Evolutionary conservation across 306 rosid genomes (phyloP).

Genomic region (Pueraria montana): DNA sequence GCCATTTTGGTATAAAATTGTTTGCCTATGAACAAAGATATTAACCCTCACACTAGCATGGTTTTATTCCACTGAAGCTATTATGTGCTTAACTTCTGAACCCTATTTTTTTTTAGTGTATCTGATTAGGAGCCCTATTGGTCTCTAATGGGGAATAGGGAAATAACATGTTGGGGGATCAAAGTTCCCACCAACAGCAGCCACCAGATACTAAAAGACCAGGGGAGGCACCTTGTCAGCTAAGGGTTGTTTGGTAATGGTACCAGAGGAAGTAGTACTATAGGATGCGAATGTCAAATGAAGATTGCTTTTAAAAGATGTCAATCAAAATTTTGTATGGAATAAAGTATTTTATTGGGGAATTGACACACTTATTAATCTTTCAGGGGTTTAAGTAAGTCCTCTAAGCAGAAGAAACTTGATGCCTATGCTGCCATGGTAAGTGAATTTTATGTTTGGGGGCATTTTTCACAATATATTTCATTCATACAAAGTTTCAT

Average conservation of each 20-base stretch:
- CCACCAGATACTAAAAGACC: not conserved
- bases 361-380: slow-evolving; percentile 38
- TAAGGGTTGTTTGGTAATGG: not conserved
- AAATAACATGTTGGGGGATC: not conserved
- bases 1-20: not conserved
- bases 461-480: slow-evolving; percentile 19
- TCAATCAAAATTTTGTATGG: not conserved
- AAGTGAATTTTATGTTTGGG: slow-evolving; percentile 27
- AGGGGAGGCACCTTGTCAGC: not conserved
- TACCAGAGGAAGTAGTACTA: not conserved
- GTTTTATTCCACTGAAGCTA: slow-evolving; percentile 16
- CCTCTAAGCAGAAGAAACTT: slow-evolving; percentile 45
- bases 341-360: slow-evolving; percentile 1
- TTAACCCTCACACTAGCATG: slow-evolving; percentile 14
- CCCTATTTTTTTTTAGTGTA: not conserved
- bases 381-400: slow-evolving; percentile 61
- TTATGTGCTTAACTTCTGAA: not conserved
- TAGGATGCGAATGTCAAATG: not conserved
- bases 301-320: slow-evolving; percentile 6
- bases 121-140: not conserved
- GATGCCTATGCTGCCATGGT: slow-evolving; percentile 68
- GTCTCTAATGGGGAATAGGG: not conserved
- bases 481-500: not conserved
- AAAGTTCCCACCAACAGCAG: not conserved
- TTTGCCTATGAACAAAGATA: not conserved